These are phyloP conservation scores for Fraxinus angustifolia DNA, from an alignment of 305 asterid species.

Conservation along the genomic window DNA sequence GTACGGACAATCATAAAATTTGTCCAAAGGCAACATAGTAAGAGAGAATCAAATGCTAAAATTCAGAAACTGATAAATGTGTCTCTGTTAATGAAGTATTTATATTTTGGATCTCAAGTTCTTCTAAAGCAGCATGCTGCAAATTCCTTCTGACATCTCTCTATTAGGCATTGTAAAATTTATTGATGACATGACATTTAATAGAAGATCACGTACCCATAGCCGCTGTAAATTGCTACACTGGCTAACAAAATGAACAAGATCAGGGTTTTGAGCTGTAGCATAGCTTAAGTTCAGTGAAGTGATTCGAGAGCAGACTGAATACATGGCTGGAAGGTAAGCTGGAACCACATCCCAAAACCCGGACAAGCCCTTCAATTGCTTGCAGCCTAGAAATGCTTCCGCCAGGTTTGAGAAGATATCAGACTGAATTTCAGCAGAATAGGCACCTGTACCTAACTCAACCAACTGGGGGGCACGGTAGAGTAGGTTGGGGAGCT, in stretches of 20 bases:
- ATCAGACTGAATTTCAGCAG: slow-evolving; percentile 65
- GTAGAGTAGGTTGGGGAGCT: slow-evolving; percentile 64
- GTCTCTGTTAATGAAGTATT: not conserved
- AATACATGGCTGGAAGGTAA: slow-evolving; percentile 74
- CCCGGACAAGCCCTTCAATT: slow-evolving; percentile 76
- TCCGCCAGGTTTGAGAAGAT: slow-evolving; percentile 53
- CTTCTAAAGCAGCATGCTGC: not conserved
- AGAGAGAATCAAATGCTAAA: not conserved
- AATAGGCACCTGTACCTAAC: slow-evolving; percentile 82
- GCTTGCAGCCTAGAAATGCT: slow-evolving; percentile 71
- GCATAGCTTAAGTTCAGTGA: slow-evolving; percentile 85
- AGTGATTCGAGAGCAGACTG: slow-evolving; percentile 64
- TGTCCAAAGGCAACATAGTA: not conserved
- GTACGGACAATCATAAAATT: not conserved
- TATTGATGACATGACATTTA: not conserved
- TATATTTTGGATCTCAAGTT: not conserved
- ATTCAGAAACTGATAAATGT: not conserved
- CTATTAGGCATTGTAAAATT: not conserved
- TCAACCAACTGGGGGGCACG: slow-evolving; percentile 85
- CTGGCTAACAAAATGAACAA: slow-evolving; percentile 60
- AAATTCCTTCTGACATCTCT: not conserved
- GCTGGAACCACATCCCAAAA: slow-evolving; percentile 89
- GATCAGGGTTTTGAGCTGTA: slow-evolving; percentile 66
- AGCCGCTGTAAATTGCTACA: slow-evolving; percentile 73
- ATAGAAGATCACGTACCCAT: slow-evolving; percentile 58